Evolutionary conservation across 228 moss, liverwort and hornwort species (phyloP).

Genomic region (Sphagnum magellanicum): DNA sequence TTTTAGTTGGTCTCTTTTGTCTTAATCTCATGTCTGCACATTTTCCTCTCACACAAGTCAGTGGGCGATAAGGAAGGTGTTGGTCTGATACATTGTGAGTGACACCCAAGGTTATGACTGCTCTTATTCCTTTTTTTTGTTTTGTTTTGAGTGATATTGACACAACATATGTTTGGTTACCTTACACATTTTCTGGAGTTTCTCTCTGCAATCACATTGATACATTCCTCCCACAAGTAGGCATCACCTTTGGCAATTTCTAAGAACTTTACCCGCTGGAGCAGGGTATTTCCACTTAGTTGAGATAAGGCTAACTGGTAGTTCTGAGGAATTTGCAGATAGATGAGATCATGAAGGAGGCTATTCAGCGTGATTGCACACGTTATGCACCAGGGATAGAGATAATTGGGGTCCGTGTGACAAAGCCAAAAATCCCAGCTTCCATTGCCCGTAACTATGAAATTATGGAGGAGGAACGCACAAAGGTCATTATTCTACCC

Average conservation of each 20-base stretch:
- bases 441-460: slow-evolving; percentile 96
- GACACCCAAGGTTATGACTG: no score
- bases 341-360: slow-evolving; percentile 98
- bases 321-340: slow-evolving; percentile 39
- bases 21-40: no score
- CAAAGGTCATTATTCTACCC: slow-evolving; percentile 41
- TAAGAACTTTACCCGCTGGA: background rate
- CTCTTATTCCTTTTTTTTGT: no score
- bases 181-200: no score
- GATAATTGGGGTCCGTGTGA: slow-evolving; percentile 95
- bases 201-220: no score
- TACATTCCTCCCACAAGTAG: no score
- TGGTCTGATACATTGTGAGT: no score
- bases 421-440: slow-evolving; percentile 83
- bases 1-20: no score
- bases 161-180: no score
- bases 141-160: no score
- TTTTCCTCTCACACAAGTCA: background rate
- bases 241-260: background rate
- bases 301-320: background rate
- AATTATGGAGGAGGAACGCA: slow-evolving; percentile 99
- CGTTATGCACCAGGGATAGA: slow-evolving; percentile 94
- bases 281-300: background rate
- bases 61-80: background rate
- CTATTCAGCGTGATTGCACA: slow-evolving; percentile 95